Percentiles rank a stretch among this genome's conserved stretches.
These are phyloP conservation scores for Aspergillus alliaceus DNA, from an alignment of 2,329 filamentous ascomycete species.

Conservation along the genomic window DNA sequence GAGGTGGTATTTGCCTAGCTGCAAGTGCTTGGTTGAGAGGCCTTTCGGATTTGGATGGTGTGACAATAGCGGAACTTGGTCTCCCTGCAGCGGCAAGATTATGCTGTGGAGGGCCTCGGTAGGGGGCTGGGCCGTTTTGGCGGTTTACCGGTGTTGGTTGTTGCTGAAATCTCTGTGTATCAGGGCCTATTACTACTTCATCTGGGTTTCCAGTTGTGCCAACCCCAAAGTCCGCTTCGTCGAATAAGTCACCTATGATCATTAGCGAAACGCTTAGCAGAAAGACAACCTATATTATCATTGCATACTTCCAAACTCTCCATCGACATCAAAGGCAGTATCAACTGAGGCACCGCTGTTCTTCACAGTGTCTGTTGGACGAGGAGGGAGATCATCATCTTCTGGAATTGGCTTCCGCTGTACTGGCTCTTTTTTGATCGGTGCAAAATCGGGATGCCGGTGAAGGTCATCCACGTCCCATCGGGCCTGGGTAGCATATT, in stretches of 20 bases:
- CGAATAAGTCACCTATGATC: constrained; percentile 60
- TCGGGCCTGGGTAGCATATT: constrained; percentile 50
- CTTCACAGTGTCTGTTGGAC: constrained; percentile 20
- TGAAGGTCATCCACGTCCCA: constrained; percentile 80
- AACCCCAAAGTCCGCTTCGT: constrained; percentile 74
- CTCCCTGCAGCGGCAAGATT: constrained; percentile 15
- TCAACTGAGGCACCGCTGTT: constrained; percentile 30
- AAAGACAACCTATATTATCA: not conserved
- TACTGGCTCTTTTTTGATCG: constrained; percentile 57
- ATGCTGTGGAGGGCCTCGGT: constrained; percentile 21
- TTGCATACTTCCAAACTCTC: constrained; percentile 44
- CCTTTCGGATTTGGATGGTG: constrained; percentile 41
- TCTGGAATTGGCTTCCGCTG: constrained; percentile 39
- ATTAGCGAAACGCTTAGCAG: constrained; percentile 17
- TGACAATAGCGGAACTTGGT: constrained; percentile 29
- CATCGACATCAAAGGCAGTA: constrained; percentile 38
- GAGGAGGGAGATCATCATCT: constrained; percentile 49
- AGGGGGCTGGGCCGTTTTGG: constrained; percentile 19
- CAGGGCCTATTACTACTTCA: constrained; percentile 63
- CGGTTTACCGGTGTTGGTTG: constrained; percentile 26
- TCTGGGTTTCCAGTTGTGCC: constrained; percentile 71
- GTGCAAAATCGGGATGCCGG: constrained; percentile 72
- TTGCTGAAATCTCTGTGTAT: constrained; percentile 25
- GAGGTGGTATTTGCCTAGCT: constrained; percentile 22
- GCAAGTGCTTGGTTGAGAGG: constrained; percentile 24